Percentiles rank a stretch among this genome's conserved stretches.
These are phyloP conservation scores for Podospora tetraspora DNA, from an alignment of 495 filamentous ascomycete species.

Conservation along the genomic window DNA sequence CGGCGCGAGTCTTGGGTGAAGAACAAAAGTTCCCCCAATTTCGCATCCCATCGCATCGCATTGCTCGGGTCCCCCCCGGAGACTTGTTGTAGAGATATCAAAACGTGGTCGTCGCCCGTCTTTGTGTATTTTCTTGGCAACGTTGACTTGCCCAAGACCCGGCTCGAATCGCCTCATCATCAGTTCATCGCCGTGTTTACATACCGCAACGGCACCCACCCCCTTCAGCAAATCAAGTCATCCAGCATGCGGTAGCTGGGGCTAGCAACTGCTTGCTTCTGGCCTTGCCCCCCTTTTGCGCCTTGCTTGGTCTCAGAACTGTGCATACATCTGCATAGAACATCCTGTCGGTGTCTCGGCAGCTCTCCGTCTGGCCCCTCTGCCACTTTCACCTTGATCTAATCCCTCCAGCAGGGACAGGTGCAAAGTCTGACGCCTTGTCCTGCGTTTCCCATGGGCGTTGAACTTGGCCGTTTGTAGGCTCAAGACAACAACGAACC, in stretches of 20 bases:
- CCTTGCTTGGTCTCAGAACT: no score
- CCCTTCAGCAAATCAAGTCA: background rate
- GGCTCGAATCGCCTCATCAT: background rate
- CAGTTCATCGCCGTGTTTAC: background rate
- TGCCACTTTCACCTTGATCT: background rate
- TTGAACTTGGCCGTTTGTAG: background rate
- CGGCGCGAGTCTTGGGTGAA: background rate
- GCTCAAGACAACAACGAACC: background rate
- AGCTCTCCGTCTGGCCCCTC: background rate
- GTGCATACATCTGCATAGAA: background rate
- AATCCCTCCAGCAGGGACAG: background rate
- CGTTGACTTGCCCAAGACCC: background rate
- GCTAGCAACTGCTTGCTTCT: background rate
- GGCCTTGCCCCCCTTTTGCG: background rate
- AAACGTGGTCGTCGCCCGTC: background rate
- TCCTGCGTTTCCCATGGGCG: background rate
- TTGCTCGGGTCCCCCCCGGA: background rate
- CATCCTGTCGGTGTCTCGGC: background rate
- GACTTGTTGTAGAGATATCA: background rate
- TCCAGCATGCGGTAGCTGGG: background rate
- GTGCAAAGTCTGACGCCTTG: background rate
- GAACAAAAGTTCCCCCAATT: background rate
- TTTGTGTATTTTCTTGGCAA: background rate
- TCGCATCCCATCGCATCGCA: background rate
- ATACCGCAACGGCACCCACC: background rate